Conservation (phyloP, 352 stramenopile species). For the Nothophytophthora sp. region DNA sequence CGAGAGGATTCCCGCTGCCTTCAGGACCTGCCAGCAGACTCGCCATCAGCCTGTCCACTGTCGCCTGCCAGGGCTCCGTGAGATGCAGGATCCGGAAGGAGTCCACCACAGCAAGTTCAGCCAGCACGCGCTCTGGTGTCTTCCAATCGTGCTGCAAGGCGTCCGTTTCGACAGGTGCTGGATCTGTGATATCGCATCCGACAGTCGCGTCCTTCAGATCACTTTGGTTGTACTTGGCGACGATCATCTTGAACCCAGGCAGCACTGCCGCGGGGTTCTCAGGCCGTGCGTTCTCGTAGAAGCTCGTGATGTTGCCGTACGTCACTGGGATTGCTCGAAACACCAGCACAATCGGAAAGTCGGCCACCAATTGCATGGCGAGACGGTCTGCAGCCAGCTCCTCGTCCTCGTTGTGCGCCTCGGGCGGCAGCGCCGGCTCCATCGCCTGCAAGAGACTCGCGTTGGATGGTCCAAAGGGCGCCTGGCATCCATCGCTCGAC, state of each 20-base stretch:
- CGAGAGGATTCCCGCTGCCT: not conserved
- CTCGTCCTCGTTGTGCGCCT: conserved; percentile 56
- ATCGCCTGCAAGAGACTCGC: conserved; percentile 41
- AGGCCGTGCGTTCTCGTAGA: conserved; percentile 51
- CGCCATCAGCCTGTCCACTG: conserved; percentile 42
- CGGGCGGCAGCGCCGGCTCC: conserved; percentile 31
- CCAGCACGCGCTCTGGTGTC: conserved; percentile 41
- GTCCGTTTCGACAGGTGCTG: conserved; percentile 9
- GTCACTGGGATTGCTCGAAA: conserved; percentile 65
- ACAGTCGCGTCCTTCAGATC: conserved; percentile 18
- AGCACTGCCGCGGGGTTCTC: conserved; percentile 43
- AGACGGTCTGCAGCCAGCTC: conserved; percentile 72
- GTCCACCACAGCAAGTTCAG: conserved; percentile 58
- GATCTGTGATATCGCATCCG: conserved; percentile 13
- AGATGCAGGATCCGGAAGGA: conserved; percentile 66
- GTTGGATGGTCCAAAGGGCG: conserved; percentile 51
- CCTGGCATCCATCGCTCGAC: conserved; percentile 41
- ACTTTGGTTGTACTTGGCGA: conserved; percentile 48
- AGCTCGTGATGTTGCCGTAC: conserved; percentile 76
- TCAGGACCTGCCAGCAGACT: conserved; percentile 24
- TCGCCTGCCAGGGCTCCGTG: conserved; percentile 55
- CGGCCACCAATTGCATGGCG: conserved; percentile 54
- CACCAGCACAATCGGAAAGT: conserved; percentile 74
- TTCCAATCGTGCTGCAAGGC: conserved; percentile 52
- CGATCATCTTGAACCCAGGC: conserved; percentile 83